phyloP scores from a whole-genome alignment of 2,329 filamentous ascomycete species.

The Tolypocladium ovalisporum region DNA sequence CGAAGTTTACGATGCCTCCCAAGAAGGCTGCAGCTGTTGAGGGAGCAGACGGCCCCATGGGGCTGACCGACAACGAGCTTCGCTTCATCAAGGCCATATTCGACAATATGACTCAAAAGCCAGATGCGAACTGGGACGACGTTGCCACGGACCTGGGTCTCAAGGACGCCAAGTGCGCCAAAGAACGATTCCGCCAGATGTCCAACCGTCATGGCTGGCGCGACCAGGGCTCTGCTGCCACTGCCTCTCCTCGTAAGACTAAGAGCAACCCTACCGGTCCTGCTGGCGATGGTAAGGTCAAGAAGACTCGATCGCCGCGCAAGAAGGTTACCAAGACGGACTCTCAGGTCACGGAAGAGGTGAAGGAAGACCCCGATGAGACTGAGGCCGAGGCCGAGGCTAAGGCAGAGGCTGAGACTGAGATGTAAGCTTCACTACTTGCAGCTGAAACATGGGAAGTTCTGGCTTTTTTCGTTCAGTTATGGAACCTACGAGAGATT shows the following conservation, averaged over 20 bases:
- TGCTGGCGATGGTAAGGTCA: constrained; percentile 14
- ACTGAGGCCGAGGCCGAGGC: too few relatives aligned
- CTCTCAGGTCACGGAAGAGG: constrained; percentile 1
- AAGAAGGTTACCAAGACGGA: constrained; percentile 17
- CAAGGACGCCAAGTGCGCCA: constrained; percentile 30
- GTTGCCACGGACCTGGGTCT: constrained; percentile 24
- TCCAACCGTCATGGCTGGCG: constrained; percentile 29
- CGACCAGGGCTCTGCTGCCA: constrained; percentile 6
- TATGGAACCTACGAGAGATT: too few relatives aligned
- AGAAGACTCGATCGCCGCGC: constrained; percentile 19
- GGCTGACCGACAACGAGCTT: constrained; percentile 23
- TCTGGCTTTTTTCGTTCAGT: not conserved
- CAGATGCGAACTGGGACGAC: constrained; percentile 28
- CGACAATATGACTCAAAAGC: constrained; percentile 28
- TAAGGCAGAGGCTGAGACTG: constrained; percentile 2
- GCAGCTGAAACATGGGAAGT: not conserved
- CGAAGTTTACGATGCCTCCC: constrained; percentile 16
- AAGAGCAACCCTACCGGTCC: constrained; percentile 6
- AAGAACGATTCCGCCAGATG: constrained; percentile 29
- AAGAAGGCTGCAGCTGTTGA: constrained; percentile 15
- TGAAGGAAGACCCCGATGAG: constrained; percentile 7
- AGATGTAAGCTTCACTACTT: not conserved
- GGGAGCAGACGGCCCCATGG: constrained; percentile 9
- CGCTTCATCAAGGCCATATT: constrained; percentile 30
- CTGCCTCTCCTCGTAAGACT: constrained; percentile 17